A percentile compares a stretch with the other conserved stretches of the same genome.
Evolutionary conservation across 176 grass and related monocot genomes (phyloP).

Genomic region (Tillandsia leiboldiana): DNA sequence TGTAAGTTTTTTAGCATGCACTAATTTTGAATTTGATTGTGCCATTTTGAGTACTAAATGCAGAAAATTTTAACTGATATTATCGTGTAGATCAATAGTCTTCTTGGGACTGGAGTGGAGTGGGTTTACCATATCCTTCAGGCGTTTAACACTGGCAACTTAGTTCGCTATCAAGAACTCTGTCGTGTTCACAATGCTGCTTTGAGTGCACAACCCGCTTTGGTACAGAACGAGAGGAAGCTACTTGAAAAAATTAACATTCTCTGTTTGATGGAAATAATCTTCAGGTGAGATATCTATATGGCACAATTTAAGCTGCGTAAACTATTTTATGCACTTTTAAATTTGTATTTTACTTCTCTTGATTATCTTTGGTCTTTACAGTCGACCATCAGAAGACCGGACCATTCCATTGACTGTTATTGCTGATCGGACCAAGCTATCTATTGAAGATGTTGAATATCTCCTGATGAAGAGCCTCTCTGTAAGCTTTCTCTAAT

Average conservation of each 20-base stretch:
- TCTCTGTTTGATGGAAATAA: conserved; percentile 96
- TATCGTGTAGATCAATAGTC: conserved; percentile 73
- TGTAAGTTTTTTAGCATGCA: background rate
- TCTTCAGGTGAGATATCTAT: conserved; percentile 58
- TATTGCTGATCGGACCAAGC: conserved; percentile 68
- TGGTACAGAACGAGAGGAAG: conserved; percentile 64
- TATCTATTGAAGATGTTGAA: conserved; percentile 71
- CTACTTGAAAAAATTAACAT: conserved; percentile 96
- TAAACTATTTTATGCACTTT: background rate
- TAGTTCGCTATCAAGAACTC: conserved; percentile 75
- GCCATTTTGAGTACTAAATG: background rate
- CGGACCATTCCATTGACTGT: conserved; percentile 69
- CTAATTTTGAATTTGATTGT: background rate
- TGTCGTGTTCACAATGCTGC: conserved; percentile 71
- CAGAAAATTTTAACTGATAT: background rate
- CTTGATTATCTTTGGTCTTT: conserved; percentile 17
- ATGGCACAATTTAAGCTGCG: background rate
- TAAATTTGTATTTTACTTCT: background rate
- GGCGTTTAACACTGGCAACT: conserved; percentile 79
- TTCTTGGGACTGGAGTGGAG: conserved; percentile 77
- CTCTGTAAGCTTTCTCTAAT: conserved; percentile 47
- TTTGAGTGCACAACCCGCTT: conserved; percentile 72
- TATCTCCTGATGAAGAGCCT: conserved; percentile 96
- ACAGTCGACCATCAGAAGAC: conserved; percentile 72
- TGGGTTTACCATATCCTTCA: conserved; percentile 92